Evolutionary conservation across 1,284 basidiomycete genomes (phyloP), one percentile per base, ranked within the genome.

Genomic region (Microbotryomycetes sp.): DNA sequence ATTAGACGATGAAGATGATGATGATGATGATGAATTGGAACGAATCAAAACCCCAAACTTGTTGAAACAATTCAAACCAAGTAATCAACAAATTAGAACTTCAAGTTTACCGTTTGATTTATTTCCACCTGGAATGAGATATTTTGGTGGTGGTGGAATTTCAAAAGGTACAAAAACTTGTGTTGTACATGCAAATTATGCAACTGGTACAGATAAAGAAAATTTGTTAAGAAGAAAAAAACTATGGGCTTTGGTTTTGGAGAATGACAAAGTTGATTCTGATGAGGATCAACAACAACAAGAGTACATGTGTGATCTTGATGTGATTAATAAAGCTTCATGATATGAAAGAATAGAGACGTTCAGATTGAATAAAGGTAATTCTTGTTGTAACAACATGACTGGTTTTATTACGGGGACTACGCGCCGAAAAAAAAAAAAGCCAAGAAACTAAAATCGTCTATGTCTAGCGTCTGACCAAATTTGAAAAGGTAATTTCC

Each of bases 401-500:
- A n/a, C 36, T 42, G 19, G 36, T 42, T 42, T 42, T 9, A 19
- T 42, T 19, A 19, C 19, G 12, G 36, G 36, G n/a, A n/a, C n/a
- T n/a, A n/a, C n/a, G n/a, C n/a, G n/a, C n/a, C n/a, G n/a, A n/a
- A n/a, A n/a, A n/a, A n/a, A n/a, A n/a, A n/a, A n/a, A n/a, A n/a
- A n/a, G n/a, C n/a, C n/a, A n/a, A n/a, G n/a, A n/a, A 12, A 16
- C 49, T 50, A 63, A 53, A 66, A 67, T 3, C 56, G 45, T 15
- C 46, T 58, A 14, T 57, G 59, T 14, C 67, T 50, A 5, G 62
- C 49, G 31, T 68, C 67, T 4, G 83, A 82, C 89, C 89, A 94
- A 54, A 96, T 84, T 68, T 82, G 81, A 81, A 88, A 92, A 53
- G 92, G 86, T 66, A 96, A 77, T 77, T 82, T 85, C 88, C 92